Conservation (phyloP, 345 rosid genomes). For the Salix exigua region DNA sequence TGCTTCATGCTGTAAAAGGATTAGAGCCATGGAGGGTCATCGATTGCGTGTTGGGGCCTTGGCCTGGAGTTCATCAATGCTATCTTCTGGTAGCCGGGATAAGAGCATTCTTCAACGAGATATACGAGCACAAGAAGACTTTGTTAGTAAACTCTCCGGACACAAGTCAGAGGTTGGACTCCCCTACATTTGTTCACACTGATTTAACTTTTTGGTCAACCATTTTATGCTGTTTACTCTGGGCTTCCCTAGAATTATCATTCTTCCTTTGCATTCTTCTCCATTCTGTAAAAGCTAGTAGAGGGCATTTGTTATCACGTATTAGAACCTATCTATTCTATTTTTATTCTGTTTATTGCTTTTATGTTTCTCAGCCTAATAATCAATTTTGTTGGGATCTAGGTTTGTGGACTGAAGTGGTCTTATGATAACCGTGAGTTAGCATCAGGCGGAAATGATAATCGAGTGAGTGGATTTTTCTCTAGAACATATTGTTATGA, state of each 20-base stretch:
- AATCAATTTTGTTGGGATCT: constrained; percentile 13
- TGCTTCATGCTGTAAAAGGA: constrained; percentile 65
- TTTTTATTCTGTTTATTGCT: not conserved
- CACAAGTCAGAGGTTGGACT: constrained; percentile 89
- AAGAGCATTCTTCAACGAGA: constrained; percentile 91
- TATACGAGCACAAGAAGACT: constrained; percentile 72
- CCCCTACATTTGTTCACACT: not conserved
- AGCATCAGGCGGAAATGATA: constrained; percentile 99
- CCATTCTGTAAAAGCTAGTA: constrained; percentile 3
- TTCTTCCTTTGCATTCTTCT: not conserved
- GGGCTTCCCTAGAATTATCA: not conserved
- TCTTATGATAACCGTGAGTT: constrained; percentile 93
- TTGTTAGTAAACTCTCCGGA: constrained; percentile 79
- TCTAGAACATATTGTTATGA: not conserved
- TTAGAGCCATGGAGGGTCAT: constrained; percentile 98
- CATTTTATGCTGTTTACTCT: not conserved
- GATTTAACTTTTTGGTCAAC: constrained; percentile 7
- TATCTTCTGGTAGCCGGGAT: constrained; percentile 97
- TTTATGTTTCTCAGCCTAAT: constrained; percentile 11
- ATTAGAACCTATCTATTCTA: not conserved
- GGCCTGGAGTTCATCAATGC: constrained; percentile 82
- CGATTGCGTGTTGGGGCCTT: constrained; percentile 85
- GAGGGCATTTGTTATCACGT: not conserved
- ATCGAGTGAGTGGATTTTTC: constrained; percentile 49
- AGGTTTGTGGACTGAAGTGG: constrained; percentile 99